Evolutionary conservation across 768 basidiomycete genomes (phyloP).

Genomic region (Pleurotus tuoliensis): DNA sequence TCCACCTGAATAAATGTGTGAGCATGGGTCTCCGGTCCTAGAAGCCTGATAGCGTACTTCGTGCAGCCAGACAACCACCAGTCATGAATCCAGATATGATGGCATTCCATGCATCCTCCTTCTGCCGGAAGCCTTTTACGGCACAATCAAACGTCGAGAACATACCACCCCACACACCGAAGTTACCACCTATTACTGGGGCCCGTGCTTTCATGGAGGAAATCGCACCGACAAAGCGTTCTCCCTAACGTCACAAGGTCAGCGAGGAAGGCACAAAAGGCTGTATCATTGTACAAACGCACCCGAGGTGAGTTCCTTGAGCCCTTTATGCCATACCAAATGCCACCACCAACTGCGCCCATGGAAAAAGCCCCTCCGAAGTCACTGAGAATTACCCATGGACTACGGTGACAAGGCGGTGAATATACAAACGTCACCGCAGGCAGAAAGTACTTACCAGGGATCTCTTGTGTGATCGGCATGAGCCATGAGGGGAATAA

Average conservation of each 20-base stretch:
- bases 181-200: constrained; percentile 97
- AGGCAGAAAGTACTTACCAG: constrained; percentile 48
- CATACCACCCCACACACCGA: constrained; percentile 95
- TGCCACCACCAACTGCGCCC: constrained; percentile 96
- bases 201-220: constrained; percentile 98
- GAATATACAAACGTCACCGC: not conserved
- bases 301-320: constrained; percentile 95
- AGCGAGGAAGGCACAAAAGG: constrained; percentile 2
- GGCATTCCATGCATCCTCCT: constrained; percentile 98
- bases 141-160: constrained; percentile 99
- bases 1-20: constrained; percentile 56
- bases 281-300: constrained; percentile 21
- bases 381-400: constrained; percentile 98
- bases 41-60: constrained; percentile 62
- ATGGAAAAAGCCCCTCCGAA: constrained; percentile 97
- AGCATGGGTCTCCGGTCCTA: constrained; percentile 9
- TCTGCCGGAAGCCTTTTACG: constrained; percentile 94
- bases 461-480: constrained; percentile 94
- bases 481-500: constrained; percentile 59
- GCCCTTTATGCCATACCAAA: constrained; percentile 99
- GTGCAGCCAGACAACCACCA: constrained; percentile 89
- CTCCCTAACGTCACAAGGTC: constrained; percentile 55
- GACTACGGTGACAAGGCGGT: constrained; percentile 44
- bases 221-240: constrained; percentile 89
- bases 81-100: constrained; percentile 99